These are phyloP conservation scores for Pseudocercospora fijiensis DNA, from an alignment of 2,329 filamentous ascomycete species.

Conservation along the genomic window DNA sequence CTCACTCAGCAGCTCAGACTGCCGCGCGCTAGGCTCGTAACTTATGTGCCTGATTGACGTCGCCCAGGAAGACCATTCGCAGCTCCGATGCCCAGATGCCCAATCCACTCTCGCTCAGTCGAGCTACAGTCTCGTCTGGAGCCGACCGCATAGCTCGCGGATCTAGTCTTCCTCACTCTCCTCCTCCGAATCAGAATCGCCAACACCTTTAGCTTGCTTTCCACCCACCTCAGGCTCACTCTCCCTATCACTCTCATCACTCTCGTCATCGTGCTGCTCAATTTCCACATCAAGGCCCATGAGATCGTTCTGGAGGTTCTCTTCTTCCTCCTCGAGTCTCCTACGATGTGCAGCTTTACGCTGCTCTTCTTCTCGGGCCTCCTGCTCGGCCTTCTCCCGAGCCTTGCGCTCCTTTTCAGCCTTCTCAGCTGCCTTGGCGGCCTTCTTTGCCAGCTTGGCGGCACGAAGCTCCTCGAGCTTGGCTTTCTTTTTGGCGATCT, in stretches of 20 bases:
- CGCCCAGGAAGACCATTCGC: not conserved
- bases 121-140: too few relatives aligned
- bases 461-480: not conserved
- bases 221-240: not conserved
- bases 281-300: constrained; percentile 20
- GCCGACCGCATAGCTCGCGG: too few relatives aligned
- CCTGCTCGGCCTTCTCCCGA: constrained; percentile 10
- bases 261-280: constrained; percentile 18
- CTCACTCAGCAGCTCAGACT: too few relatives aligned
- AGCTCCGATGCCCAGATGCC: not conserved
- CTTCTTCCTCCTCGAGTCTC: constrained; percentile 8
- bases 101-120: not conserved
- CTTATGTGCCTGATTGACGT: not conserved
- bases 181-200: constrained; percentile 20
- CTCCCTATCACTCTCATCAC: not conserved
- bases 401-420: constrained; percentile 8
- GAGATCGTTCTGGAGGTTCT: constrained; percentile 17
- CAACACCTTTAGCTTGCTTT: not conserved
- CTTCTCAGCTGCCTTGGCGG: not conserved
- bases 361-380: not conserved
- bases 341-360: not conserved
- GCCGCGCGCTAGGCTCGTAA: too few relatives aligned
- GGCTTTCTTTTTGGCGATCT: not conserved
- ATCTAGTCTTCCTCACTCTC: constrained; percentile 21
- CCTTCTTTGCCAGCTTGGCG: not conserved